Base-by-base conservation (phyloP, 139 green algal genomes). In the Chlamydomonas sphaeroides region DNA sequence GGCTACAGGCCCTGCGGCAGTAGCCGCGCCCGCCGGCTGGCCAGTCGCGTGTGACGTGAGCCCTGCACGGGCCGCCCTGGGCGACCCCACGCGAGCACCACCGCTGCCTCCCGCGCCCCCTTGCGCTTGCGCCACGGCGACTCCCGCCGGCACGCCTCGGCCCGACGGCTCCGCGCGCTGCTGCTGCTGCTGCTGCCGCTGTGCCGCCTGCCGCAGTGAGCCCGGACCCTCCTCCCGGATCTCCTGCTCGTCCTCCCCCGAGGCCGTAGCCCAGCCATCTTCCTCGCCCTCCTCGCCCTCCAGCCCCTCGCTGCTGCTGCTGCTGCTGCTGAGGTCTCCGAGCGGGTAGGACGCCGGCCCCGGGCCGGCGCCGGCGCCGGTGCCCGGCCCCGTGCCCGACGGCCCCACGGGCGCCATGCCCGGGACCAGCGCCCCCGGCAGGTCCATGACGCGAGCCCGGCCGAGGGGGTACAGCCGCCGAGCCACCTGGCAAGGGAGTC, bases 261-360 rank as follows among this genome's bases (percentile, higher is more conserved):
- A 73, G 0, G 45, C 75, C 11, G 75, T 82, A 5, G 75, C 75
- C 75, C 75, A 82, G 42, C 75, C 62, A 23, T 36, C 73, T 8
- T 57, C 59, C 18, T 20, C 17, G n/a, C n/a, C n/a, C n/a, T n/a
- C n/a, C n/a, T n/a, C n/a, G n/a, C n/a, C n/a, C n/a, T n/a, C n/a
- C n/a, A n/a, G n/a, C n/a, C n/a, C n/a, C n/a, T 23, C n/a, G 59
- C 25, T 45, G 35, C 51, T 61, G 61, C 39, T 65, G 75, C 61
- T 63, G 74, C 41, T 65, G 42, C 75, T 72, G 33, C n/a, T 65
- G 42, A 82, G 10, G 75, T 82, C 62, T 0, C 65, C 62, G 1
- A 82, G 62, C 0, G 75, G 75, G 33, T 59, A 82, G 28, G 75
- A 82, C 32, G 21, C n/a, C 3, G 42, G 62, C 3, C 75, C 75